Conservation (phyloP, 176 grass and related monocot species). For the Oryza longistaminata region DNA sequence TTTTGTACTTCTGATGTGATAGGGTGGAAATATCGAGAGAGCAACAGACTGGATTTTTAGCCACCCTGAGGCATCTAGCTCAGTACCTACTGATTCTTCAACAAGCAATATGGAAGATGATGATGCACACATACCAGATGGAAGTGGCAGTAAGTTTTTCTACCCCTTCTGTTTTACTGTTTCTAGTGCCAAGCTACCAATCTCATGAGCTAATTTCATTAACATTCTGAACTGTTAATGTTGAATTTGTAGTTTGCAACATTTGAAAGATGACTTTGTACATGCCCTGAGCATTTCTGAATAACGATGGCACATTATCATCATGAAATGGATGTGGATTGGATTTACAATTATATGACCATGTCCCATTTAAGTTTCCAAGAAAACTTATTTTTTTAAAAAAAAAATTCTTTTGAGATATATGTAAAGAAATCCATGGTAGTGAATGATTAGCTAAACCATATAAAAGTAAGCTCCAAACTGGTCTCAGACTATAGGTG, state of each 20-base stretch:
- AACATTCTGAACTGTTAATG: background rate
- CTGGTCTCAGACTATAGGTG: background rate
- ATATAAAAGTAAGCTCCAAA: background rate
- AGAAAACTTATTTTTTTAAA: background rate
- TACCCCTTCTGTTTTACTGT: background rate
- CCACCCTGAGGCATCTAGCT: slow-evolving; percentile 64
- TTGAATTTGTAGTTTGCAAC: background rate
- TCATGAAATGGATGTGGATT: background rate
- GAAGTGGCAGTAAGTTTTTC: slow-evolving; percentile 80
- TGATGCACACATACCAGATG: slow-evolving; percentile 62
- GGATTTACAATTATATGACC: background rate
- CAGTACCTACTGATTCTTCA: slow-evolving; percentile 58
- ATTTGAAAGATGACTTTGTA: background rate
- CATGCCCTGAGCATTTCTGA: background rate
- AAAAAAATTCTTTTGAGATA: no score
- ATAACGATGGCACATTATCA: background rate
- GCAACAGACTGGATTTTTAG: slow-evolving; percentile 97
- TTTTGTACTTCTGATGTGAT: slow-evolving; percentile 20
- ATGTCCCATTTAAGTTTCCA: background rate
- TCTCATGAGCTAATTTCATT: background rate
- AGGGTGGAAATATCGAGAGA: slow-evolving; percentile 94
- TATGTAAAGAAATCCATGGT: no score
- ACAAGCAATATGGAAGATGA: slow-evolving; percentile 52
- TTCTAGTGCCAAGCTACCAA: background rate
- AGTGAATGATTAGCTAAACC: no score